phyloP scores from a whole-genome alignment of 1,284 basidiomycete genomes.

The Fomes fomentarius region DNA sequence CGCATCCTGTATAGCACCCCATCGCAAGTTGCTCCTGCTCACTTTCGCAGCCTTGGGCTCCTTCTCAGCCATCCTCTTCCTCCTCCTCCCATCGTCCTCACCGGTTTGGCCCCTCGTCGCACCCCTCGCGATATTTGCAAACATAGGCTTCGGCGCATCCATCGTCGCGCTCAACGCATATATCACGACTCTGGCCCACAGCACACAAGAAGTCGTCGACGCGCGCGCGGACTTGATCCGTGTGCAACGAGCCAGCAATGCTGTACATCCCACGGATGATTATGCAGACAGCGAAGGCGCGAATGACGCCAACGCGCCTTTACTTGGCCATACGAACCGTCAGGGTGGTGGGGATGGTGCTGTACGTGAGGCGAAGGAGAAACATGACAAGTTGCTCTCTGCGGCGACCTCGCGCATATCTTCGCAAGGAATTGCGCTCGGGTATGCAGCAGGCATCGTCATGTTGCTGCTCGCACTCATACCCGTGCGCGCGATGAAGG shows the following conservation, averaged over 20 bases:
- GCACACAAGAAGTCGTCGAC: slow-evolving; percentile 61
- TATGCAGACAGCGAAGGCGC: neutral
- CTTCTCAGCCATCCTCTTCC: slow-evolving; percentile 66
- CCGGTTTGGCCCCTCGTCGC: slow-evolving; percentile 67
- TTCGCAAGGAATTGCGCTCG: slow-evolving; percentile 80
- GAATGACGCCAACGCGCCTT: slow-evolving; percentile 18
- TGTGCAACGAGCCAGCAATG: slow-evolving; percentile 12
- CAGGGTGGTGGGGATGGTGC: slow-evolving; percentile 23
- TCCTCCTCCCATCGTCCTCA: slow-evolving; percentile 72
- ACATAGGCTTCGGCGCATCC: slow-evolving; percentile 83
- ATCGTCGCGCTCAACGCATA: slow-evolving; percentile 91
- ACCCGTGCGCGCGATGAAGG: slow-evolving; percentile 66
- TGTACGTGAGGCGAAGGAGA: slow-evolving; percentile 21
- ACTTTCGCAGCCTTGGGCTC: slow-evolving; percentile 76
- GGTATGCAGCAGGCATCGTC: slow-evolving; percentile 78
- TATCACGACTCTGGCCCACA: slow-evolving; percentile 75
- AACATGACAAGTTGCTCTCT: slow-evolving; percentile 52
- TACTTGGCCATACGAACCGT: slow-evolving; percentile 11
- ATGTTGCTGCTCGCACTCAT: slow-evolving; percentile 73
- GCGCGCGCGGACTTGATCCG: slow-evolving; percentile 41
- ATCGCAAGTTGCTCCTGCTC: slow-evolving; percentile 79
- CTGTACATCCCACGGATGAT: neutral
- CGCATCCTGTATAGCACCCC: slow-evolving; percentile 54
- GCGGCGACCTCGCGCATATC: slow-evolving; percentile 79
- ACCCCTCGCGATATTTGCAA: slow-evolving; percentile 71